Evolutionary conservation across 2,329 filamentous ascomycete genomes (phyloP), one percentile per base, ranked within the genome.

Genomic region (Aspergillus cejpii): DNA sequence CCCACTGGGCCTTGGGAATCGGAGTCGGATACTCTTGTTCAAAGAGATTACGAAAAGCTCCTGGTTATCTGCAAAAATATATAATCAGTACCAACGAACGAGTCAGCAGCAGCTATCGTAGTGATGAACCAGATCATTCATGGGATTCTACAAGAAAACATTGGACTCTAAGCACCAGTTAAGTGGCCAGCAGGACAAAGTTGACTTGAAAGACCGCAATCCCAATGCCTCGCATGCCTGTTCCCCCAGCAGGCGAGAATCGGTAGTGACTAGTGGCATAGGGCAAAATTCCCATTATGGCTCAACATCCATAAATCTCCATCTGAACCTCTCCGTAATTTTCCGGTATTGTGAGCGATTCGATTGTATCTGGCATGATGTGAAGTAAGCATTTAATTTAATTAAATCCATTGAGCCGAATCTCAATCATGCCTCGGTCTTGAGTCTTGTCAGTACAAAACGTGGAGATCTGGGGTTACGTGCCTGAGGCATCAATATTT

Each of bases 1-100:
- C 85, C 84, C 1, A 88, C 73, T 0, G 84, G 1, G 83, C 83
- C 57, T 84, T 76, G 1, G 85, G 59, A 1, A 85, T 52, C 0
- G 81, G 81, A 12, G 66, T 71, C 2, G 69, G 62, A 39, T 76
- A 71, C 37, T 63, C 63, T 26, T 66, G 62, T 1, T 73, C 74
- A 29, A 83, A 80, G 0, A 83, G 58, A 34, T 74, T 3, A 77
- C 66, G 5, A 64, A 65, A n/a, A 80, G 61, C 45, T 79, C 68
- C 6, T 78, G 67, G 23, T 54, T 51, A 27, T 60, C 54, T 48
- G 64, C 52, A 10, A 48, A 14, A 12, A 14, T n/a, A 8, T 31
- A 21, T 10, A 31, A 12, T 19, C 37, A 24, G 5, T 26, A 31
- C 31, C n/a, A 24, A 19, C 23, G n/a, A 17, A 14, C 34, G 24